A percentile compares a stretch with the other conserved stretches of the same genome.
Evolutionary conservation across 306 rosid species (phyloP).

Genomic region (Corylus avellana): DNA sequence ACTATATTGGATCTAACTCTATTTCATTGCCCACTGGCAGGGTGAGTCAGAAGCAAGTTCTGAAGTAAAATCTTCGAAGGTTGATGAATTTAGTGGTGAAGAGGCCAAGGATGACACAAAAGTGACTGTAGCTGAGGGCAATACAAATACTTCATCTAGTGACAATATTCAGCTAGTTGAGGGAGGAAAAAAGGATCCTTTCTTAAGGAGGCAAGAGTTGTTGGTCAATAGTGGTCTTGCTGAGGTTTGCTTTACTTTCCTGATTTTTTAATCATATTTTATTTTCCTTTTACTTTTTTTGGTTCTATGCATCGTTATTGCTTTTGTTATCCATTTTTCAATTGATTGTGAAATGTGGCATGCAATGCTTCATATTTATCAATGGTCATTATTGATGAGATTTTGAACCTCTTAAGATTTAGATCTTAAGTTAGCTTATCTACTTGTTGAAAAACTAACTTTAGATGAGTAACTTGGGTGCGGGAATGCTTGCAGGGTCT

Average conservation of each 20-base stretch:
- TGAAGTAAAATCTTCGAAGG: conserved; percentile 39
- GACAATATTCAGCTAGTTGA: conserved; percentile 53
- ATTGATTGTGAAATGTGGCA: background rate
- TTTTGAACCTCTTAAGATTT: background rate
- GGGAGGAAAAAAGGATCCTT: conserved; percentile 90
- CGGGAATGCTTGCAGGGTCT: conserved; percentile 60
- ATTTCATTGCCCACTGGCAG: conserved; percentile 34
- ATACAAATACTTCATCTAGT: conserved; percentile 35
- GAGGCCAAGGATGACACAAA: conserved; percentile 45
- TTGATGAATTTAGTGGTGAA: conserved; percentile 34
- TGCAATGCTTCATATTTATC: background rate
- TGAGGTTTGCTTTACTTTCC: conserved; percentile 60
- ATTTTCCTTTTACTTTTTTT: background rate
- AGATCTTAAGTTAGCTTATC: background rate
- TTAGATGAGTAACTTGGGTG: conserved; percentile 6
- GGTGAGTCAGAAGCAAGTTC: conserved; percentile 46
- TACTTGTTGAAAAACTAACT: background rate
- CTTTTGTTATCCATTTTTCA: background rate
- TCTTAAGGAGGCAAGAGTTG: conserved; percentile 81
- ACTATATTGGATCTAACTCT: conserved; percentile 24
- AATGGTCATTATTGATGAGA: background rate
- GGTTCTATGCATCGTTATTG: background rate
- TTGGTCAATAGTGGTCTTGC: conserved; percentile 92
- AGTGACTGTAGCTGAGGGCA: conserved; percentile 34
- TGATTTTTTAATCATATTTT: conserved; percentile 8